A percentile compares a stretch with the other conserved stretches of the same genome.
phyloP scores from a whole-genome alignment of 441 rosid species.

The Viola pubescens region DNA sequence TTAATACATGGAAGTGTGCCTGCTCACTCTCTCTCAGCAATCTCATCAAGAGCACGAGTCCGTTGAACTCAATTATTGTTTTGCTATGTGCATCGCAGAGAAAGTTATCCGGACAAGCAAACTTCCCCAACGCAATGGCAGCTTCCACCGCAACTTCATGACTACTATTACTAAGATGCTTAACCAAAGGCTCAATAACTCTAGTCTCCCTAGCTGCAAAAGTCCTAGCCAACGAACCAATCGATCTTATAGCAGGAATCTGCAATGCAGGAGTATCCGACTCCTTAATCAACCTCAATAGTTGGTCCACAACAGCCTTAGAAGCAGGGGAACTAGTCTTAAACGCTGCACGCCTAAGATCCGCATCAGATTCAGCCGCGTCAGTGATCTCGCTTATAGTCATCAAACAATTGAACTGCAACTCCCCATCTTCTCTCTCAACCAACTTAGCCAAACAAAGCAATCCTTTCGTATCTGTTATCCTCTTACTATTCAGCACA shows the following conservation, averaged over 20 bases:
- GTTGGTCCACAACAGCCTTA: conserved; percentile 54
- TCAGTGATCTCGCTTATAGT: conserved; percentile 44
- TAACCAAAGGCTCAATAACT: conserved; percentile 42
- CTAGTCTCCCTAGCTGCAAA: conserved; percentile 53
- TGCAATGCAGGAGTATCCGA: conserved; percentile 25
- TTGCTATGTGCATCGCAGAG: conserved; percentile 40
- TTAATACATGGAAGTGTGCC: conserved; percentile 32
- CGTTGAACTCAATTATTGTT: conserved; percentile 42
- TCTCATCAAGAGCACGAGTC: conserved; percentile 39
- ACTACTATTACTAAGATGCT: conserved; percentile 29
- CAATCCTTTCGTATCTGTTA: conserved; percentile 52
- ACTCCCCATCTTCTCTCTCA: conserved; percentile 44
- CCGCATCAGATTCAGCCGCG: conserved; percentile 44
- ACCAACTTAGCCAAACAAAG: conserved; percentile 51
- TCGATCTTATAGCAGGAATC: conserved; percentile 43
- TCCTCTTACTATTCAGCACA: conserved; percentile 36
- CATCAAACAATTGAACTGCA: conserved; percentile 51
- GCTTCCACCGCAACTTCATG: conserved; percentile 42
- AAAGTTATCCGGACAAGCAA: conserved; percentile 46
- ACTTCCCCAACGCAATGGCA: conserved; percentile 44
- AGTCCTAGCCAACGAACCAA: conserved; percentile 56
- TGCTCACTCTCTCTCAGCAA: conserved; percentile 30
- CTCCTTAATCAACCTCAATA: conserved; percentile 37
- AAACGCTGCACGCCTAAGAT: conserved; percentile 51
- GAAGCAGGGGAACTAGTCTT: conserved; percentile 59